These are phyloP conservation scores for Fusarium sp. DNA, from an alignment of 2,329 filamentous ascomycete species.

Conservation along the genomic window DNA sequence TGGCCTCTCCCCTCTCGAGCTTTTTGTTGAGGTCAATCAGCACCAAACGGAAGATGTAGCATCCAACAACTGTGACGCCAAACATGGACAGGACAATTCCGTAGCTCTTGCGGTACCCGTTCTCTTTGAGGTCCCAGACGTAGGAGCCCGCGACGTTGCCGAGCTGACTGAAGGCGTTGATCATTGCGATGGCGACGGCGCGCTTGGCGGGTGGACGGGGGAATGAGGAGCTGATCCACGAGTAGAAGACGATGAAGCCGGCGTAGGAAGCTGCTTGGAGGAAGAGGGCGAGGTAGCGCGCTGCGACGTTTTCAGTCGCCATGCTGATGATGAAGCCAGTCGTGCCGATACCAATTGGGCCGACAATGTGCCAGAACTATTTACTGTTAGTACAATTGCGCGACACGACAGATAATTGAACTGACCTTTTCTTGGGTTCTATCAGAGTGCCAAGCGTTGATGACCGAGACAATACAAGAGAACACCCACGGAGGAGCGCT, in stretches of 20 bases:
- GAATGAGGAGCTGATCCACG: slow-evolving; percentile 68
- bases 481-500: slow-evolving; percentile 70
- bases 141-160: slow-evolving; percentile 72
- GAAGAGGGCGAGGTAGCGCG: slow-evolving; percentile 71
- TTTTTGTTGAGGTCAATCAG: slow-evolving; percentile 60
- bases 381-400: slow-evolving; percentile 3
- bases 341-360: slow-evolving; percentile 64
- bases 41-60: slow-evolving; percentile 60
- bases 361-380: slow-evolving; percentile 68
- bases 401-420: neutral
- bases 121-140: slow-evolving; percentile 69
- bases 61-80: slow-evolving; percentile 66
- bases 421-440: slow-evolving; percentile 64
- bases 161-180: slow-evolving; percentile 69
- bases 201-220: slow-evolving; percentile 70
- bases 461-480: slow-evolving; percentile 66
- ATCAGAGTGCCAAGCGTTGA: slow-evolving; percentile 68
- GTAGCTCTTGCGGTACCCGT: slow-evolving; percentile 73
- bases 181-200: slow-evolving; percentile 69
- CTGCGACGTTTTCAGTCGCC: slow-evolving; percentile 65
- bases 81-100: slow-evolving; percentile 75
- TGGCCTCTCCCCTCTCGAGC: slow-evolving; percentile 57
- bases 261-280: slow-evolving; percentile 69
- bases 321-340: slow-evolving; percentile 71
- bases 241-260: slow-evolving; percentile 68